Percentiles rank a stretch among this genome's conserved stretches.
phyloP scores from a whole-genome alignment of 352 stramenopile genomes.

The Globisporangium sylvaticum region DNA sequence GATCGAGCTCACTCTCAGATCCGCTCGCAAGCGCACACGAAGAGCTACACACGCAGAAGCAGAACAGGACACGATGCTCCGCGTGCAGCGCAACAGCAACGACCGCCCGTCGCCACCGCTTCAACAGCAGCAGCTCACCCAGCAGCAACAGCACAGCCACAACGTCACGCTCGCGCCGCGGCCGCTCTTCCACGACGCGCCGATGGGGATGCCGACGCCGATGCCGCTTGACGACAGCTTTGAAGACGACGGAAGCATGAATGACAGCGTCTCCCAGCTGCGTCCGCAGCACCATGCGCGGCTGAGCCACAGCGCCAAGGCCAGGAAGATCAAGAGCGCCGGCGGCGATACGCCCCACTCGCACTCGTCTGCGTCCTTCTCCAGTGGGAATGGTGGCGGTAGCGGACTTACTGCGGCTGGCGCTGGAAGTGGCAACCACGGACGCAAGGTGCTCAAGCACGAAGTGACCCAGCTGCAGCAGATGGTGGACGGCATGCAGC shows the following conservation, averaged over 20 bases:
- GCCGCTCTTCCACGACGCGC: not conserved
- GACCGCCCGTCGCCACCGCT: not conserved
- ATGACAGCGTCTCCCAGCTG: not conserved
- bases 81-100: slow-evolving; percentile 4
- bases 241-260: too few species aligned
- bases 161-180: not conserved
- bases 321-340: slow-evolving; percentile 2
- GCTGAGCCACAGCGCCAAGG: not conserved
- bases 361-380: not conserved
- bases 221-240: not conserved
- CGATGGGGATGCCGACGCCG: not conserved
- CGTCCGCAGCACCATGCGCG: not conserved
- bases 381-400: not conserved
- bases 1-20: slow-evolving; percentile 5
- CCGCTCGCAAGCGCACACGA: not conserved
- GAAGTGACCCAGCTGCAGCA: slow-evolving; percentile 21
- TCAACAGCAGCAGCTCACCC: not conserved
- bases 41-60: not conserved
- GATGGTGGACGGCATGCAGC: slow-evolving; percentile 21
- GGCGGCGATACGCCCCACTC: not conserved
- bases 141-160: not conserved
- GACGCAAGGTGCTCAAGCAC: slow-evolving; percentile 14
- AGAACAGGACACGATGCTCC: not conserved
- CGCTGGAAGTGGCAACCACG: not conserved
- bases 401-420: not conserved